These are phyloP conservation scores for Williopsis jadinii DNA, from an alignment of 1,139 yeast genomes.

Conservation along the genomic window DNA sequence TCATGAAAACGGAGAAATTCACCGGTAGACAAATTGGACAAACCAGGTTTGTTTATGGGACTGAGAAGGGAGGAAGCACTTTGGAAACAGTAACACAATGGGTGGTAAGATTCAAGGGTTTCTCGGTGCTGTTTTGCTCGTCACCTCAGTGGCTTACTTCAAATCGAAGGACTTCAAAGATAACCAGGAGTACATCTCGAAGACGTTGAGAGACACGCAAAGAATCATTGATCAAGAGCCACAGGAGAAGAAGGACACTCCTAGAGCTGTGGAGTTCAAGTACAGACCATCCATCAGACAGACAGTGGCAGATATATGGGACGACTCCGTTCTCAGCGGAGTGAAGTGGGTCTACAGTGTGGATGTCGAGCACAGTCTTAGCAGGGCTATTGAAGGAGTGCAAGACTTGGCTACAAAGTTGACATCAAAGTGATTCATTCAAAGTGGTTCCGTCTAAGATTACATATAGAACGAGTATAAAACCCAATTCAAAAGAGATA, in stretches of 20 bases:
- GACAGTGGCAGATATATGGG: constrained; percentile 78
- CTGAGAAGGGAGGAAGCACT: too few species aligned
- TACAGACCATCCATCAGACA: constrained; percentile 45
- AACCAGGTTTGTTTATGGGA: too few species aligned
- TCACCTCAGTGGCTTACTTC: constrained; percentile 58
- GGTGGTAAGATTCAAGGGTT: constrained; percentile 69
- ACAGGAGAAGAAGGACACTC: constrained; percentile 24
- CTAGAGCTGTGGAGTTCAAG: constrained; percentile 32
- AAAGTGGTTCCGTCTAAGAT: background rate
- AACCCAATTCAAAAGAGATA: background rate
- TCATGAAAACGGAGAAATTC: background rate
- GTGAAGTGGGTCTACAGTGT: constrained; percentile 61
- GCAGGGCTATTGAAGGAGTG: background rate
- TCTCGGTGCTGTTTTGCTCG: constrained; percentile 53
- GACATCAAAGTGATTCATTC: background rate
- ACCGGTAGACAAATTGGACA: too few species aligned
- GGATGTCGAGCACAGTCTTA: constrained; percentile 37
- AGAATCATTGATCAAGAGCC: constrained; percentile 43
- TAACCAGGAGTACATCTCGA: constrained; percentile 41
- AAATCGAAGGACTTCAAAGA: constrained; percentile 52
- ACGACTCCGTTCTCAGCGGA: constrained; percentile 59
- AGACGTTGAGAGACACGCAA: constrained; percentile 42
- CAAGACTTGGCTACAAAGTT: constrained; percentile 3
- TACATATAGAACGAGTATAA: background rate
- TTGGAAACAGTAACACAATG: constrained; percentile 26